These are phyloP conservation scores for Wickerhamiella brachini DNA, from an alignment of 805 yeast species.

Conservation along the genomic window DNA sequence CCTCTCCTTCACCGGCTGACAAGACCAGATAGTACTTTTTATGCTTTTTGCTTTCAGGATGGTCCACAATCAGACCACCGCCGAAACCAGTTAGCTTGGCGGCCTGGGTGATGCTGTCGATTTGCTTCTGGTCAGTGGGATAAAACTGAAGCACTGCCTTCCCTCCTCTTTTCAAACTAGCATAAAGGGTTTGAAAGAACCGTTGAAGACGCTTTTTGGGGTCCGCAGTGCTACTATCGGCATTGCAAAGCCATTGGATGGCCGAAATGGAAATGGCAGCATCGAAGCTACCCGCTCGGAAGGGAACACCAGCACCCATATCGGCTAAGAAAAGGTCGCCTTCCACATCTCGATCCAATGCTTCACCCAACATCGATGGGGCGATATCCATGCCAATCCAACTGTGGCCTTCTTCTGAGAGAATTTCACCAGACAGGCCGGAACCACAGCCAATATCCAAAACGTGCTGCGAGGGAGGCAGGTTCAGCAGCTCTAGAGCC, in stretches of 20 bases:
- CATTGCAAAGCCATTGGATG: slow-evolving; percentile 96
- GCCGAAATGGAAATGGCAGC: slow-evolving; percentile 93
- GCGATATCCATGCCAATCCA: slow-evolving; percentile 98
- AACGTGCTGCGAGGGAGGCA: slow-evolving; percentile 52
- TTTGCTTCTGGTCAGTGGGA: slow-evolving; percentile 80
- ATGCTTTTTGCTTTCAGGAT: slow-evolving; percentile 83
- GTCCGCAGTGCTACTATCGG: slow-evolving; percentile 68
- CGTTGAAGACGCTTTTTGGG: slow-evolving; percentile 69
- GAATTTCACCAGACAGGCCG: slow-evolving; percentile 86
- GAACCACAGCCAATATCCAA: slow-evolving; percentile 96
- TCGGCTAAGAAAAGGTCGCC: slow-evolving; percentile 89
- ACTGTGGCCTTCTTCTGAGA: slow-evolving; percentile 82
- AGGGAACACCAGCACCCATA: slow-evolving; percentile 89
- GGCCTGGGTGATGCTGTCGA: slow-evolving; percentile 58
- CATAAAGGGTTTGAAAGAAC: slow-evolving; percentile 80
- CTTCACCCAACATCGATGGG: slow-evolving; percentile 91
- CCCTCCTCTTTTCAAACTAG: slow-evolving; percentile 82
- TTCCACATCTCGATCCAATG: slow-evolving; percentile 79
- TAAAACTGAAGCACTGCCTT: slow-evolving; percentile 96
- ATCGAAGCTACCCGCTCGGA: slow-evolving; percentile 91
- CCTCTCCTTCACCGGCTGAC: slow-evolving; percentile 71
- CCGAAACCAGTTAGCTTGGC: slow-evolving; percentile 93
- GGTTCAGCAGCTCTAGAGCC: slow-evolving; percentile 73
- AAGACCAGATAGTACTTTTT: slow-evolving; percentile 82
- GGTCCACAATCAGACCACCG: slow-evolving; percentile 89